Base-by-base conservation (phyloP, 495 filamentous ascomycete species). In the Hypoxylon cercidicola region DNA sequence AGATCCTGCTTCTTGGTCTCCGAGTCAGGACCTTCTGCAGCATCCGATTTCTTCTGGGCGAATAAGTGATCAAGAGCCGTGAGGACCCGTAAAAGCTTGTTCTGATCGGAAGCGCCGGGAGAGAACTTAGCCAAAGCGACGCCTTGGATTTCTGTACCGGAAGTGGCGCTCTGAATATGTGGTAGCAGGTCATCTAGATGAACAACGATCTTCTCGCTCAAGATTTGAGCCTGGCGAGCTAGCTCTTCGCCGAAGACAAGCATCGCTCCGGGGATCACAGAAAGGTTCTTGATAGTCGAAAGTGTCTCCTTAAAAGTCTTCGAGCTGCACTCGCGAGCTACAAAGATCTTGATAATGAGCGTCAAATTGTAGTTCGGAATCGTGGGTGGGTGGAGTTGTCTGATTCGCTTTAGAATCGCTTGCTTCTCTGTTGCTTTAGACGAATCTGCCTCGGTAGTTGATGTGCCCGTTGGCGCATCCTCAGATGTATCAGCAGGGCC, bases 261-360 rank as follows among this genome's bases (percentile, higher is more conserved):
- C 69, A 93, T 93, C 13, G 96, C 93, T 21, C 89, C 92, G 19
- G 93, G 93, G 59, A 99, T 92, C 44, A 89, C 88, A 34, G 95
- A 97, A 30, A 99, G 87, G 70, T 98, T 97, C 78, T 96, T 97
- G 81, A 99, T 98, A 8, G 95, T 94, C 15, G 96, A 93, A 44
- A 98, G 84, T 0, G 96, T 97, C 70, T 98, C 94, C 68, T 92
- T 89, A 84, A 98, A 98, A 1, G 93, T 97, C 79, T 96, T 97
- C 47, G 91, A 93, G 68, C 90, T 95, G 78, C 95, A 99, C 74
- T 99, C 95, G 25, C 93, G 90, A 51, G 95, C 93, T 11, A 94
- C 90, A 62, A 99, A 88, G 60, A 99, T 96, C 68, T 96, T 95
- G 69, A 97, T 91, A 9, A 99, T 93, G 39, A 98, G 81, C 70